Conservation (phyloP, 352 stramenopile genomes). For the Globisporangium camurandrum region DNA sequence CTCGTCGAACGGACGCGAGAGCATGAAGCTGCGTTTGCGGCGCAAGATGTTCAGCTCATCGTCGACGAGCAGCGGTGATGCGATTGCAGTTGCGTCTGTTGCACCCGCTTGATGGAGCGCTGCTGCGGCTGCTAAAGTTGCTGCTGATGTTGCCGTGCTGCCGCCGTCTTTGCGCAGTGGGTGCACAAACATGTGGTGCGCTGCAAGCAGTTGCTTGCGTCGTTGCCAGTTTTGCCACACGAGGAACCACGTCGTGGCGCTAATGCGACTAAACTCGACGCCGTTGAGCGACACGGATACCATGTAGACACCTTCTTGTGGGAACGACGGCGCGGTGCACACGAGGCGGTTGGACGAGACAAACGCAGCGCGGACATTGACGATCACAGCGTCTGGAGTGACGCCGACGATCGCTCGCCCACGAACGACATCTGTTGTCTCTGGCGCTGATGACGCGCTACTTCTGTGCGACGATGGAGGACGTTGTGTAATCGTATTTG, state of each 20-base stretch:
- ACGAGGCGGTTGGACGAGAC: slow-evolving; percentile 37
- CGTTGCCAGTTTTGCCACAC: slow-evolving; percentile 84
- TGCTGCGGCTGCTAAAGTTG: neutral
- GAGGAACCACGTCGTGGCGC: slow-evolving; percentile 55
- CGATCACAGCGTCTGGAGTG: slow-evolving; percentile 1
- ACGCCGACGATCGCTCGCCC: too few relatives aligned
- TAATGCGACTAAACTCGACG: slow-evolving; percentile 51
- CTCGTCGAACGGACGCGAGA: slow-evolving; percentile 10
- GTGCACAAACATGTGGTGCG: slow-evolving; percentile 27
- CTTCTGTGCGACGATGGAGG: too few relatives aligned
- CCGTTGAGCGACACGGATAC: slow-evolving; percentile 60
- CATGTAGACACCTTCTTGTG: slow-evolving; percentile 56
- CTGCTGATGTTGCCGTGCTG: neutral
- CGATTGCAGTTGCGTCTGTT: neutral
- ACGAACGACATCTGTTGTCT: too few relatives aligned
- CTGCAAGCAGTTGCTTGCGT: slow-evolving; percentile 35
- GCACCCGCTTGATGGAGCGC: neutral
- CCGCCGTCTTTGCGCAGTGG: slow-evolving; percentile 1
- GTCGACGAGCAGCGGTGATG: neutral
- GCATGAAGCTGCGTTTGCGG: slow-evolving; percentile 39
- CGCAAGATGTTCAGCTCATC: slow-evolving; percentile 12
- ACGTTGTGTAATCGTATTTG: neutral
- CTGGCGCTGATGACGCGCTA: slow-evolving; percentile 1
- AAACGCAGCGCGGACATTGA: slow-evolving; percentile 24
- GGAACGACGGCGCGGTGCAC: slow-evolving; percentile 41